Evolutionary conservation across 352 stramenopile genomes (phyloP).

Genomic region (Phytopythium montanum): DNA sequence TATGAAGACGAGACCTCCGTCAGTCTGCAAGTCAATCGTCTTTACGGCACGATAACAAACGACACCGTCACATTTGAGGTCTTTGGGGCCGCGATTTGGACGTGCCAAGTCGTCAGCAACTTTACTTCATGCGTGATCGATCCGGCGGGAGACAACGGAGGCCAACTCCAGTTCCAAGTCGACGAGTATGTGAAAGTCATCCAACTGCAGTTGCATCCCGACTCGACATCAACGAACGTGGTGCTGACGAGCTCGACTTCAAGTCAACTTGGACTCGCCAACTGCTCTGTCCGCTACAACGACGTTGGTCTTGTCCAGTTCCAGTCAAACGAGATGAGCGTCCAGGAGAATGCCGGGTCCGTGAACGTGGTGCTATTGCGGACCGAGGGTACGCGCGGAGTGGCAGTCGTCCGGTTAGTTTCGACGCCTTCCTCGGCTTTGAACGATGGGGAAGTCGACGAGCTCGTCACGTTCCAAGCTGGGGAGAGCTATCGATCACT

Average conservation of each 20-base stretch:
- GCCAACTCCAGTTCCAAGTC: background rate
- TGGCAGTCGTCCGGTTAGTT: constrained; percentile 20
- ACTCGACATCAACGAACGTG: background rate
- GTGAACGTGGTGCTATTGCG: constrained; percentile 13
- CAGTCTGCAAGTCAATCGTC: constrained; percentile 15
- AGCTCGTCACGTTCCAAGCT: constrained; percentile 28
- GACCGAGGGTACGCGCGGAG: constrained; percentile 7
- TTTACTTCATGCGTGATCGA: constrained; percentile 15
- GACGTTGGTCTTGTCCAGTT: constrained; percentile 34
- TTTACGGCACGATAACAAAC: constrained; percentile 18
- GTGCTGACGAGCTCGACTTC: background rate
- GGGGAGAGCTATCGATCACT: constrained; percentile 8
- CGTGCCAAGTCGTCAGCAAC: constrained; percentile 4
- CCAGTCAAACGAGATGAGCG: constrained; percentile 3
- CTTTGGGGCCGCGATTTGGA: constrained; percentile 5
- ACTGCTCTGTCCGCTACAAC: background rate
- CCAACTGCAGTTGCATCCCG: background rate
- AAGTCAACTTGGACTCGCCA: background rate
- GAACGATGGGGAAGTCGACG: constrained; percentile 13
- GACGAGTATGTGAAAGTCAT: background rate
- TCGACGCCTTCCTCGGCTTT: constrained; percentile 32
- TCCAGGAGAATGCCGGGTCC: constrained; percentile 15
- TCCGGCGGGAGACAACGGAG: constrained; percentile 12
- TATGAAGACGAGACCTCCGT: constrained; percentile 14
- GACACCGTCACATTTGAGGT: constrained; percentile 23